Percentiles rank a stretch among this genome's conserved stretches.
phyloP scores from a whole-genome alignment of 1,284 basidiomycete species.

The Boletus smithii region DNA sequence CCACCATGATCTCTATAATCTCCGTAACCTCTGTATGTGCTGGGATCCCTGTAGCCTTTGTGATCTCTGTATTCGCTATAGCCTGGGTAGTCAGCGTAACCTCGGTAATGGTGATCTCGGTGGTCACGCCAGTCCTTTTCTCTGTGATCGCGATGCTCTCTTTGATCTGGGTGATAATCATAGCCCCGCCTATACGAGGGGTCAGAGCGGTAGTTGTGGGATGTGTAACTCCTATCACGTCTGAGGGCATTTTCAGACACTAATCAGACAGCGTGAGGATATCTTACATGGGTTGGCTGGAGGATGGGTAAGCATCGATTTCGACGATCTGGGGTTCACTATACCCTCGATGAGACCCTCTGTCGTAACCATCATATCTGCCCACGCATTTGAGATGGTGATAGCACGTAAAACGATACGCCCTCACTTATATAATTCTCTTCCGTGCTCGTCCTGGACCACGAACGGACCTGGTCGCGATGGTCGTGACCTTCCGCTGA shows the following conservation, averaged over 20 bases:
- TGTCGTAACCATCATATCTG: constrained; percentile 31
- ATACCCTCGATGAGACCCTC: constrained; percentile 25
- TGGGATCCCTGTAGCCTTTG: constrained; percentile 18
- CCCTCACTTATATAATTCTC: constrained; percentile 45
- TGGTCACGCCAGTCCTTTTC: constrained; percentile 20
- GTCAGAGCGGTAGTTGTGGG: constrained; percentile 24
- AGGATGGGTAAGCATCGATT: constrained; percentile 26
- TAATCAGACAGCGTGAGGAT: neutral
- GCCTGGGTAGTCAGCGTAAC: constrained; percentile 20
- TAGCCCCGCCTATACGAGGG: constrained; percentile 24
- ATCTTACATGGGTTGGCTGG: constrained; percentile 20
- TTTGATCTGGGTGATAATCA: constrained; percentile 22
- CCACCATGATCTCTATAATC: constrained; percentile 11
- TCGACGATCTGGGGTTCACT: constrained; percentile 29
- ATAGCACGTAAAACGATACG: neutral
- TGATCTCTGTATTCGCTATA: constrained; percentile 22
- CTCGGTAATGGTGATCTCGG: constrained; percentile 25
- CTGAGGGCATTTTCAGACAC: constrained; percentile 16
- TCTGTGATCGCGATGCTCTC: constrained; percentile 24
- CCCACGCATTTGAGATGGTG: constrained; percentile 7
- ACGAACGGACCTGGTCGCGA: constrained; percentile 39
- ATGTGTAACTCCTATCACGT: constrained; percentile 28
- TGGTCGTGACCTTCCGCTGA: constrained; percentile 28
- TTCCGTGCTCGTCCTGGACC: constrained; percentile 49
- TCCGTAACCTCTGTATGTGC: constrained; percentile 8